Percentiles rank a stretch among this genome's conserved stretches.
Conservation (phyloP, 2,329 filamentous ascomycete genomes). For the Phoma herbarum region DNA sequence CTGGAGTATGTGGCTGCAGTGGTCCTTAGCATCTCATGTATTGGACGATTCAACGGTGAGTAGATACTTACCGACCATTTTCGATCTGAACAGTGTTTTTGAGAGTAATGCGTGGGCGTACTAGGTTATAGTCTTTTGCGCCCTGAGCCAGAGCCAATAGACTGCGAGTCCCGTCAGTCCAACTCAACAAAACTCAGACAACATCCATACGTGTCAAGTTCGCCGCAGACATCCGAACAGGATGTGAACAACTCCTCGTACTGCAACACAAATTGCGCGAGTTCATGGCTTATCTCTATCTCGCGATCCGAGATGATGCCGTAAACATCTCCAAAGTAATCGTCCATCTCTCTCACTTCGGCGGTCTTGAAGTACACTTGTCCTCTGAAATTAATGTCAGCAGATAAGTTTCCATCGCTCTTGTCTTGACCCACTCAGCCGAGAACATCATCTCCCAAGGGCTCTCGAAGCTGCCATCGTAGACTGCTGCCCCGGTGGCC, state of each 20-base stretch:
- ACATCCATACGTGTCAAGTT: conserved; percentile 71
- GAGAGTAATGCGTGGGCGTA: conserved; percentile 72
- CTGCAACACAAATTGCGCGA: conserved; percentile 75
- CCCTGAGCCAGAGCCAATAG: conserved; percentile 81
- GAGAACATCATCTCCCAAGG: conserved; percentile 82
- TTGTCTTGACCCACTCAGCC: conserved; percentile 61
- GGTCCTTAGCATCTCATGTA: background rate
- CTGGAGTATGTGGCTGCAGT: conserved; percentile 76
- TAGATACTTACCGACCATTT: conserved; percentile 69
- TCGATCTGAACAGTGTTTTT: conserved; percentile 77
- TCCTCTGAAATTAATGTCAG: conserved; percentile 45
- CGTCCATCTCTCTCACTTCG: conserved; percentile 82
- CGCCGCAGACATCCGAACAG: conserved; percentile 83
- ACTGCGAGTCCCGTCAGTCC: conserved; percentile 54
- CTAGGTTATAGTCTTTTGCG: conserved; percentile 77
- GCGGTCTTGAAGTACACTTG: conserved; percentile 86
- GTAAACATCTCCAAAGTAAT: conserved; percentile 83
- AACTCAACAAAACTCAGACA: background rate
- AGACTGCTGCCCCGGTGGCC: conserved; percentile 66
- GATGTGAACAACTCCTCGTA: conserved; percentile 71
- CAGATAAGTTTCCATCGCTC: too few species aligned
- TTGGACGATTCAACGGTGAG: too few species aligned
- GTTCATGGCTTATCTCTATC: conserved; percentile 83
- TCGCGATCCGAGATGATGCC: conserved; percentile 88
- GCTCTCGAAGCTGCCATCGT: conserved; percentile 67